Evolutionary conservation across 345 rosid genomes (phyloP).

Genomic region (Eutrema heterophyllum): DNA sequence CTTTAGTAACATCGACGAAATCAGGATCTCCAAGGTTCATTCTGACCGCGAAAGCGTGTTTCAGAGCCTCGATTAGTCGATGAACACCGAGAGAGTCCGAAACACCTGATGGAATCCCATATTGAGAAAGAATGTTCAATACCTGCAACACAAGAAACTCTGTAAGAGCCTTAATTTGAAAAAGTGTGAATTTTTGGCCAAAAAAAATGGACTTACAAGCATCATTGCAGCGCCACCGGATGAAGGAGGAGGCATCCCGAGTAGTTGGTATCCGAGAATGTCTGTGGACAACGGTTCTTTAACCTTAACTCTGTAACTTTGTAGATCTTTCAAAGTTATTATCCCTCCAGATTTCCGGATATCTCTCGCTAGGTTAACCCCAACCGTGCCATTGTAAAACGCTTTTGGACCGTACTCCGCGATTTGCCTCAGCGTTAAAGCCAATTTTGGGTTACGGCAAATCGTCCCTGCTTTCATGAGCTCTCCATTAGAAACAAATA

Average conservation of each 20-base stretch:
- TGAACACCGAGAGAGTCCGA: slow-evolving; percentile 46
- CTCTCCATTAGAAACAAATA: slow-evolving; percentile 42
- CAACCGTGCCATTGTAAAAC: slow-evolving; percentile 56
- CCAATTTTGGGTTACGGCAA: slow-evolving; percentile 40
- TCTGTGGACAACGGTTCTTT: slow-evolving; percentile 38
- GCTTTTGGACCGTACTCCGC: slow-evolving; percentile 31
- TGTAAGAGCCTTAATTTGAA: background rate
- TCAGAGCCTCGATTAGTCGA: slow-evolving; percentile 53
- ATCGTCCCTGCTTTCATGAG: slow-evolving; percentile 39
- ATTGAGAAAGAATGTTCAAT: slow-evolving; percentile 53
- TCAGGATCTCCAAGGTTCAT: slow-evolving; percentile 74
- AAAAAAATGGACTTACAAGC: slow-evolving; percentile 32
- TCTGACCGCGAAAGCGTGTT: slow-evolving; percentile 58
- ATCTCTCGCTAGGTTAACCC: slow-evolving; percentile 38
- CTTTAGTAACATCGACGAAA: slow-evolving; percentile 34
- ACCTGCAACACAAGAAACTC: slow-evolving; percentile 34
- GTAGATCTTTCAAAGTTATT: slow-evolving; percentile 45
- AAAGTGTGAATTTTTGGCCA: background rate
- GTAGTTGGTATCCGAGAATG: slow-evolving; percentile 39
- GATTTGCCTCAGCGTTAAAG: slow-evolving; percentile 33
- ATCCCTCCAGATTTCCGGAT: slow-evolving; percentile 52
- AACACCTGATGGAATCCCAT: slow-evolving; percentile 37
- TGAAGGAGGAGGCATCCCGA: slow-evolving; percentile 68
- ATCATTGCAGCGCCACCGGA: slow-evolving; percentile 52
- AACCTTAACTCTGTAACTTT: slow-evolving; percentile 39